phyloP scores from a whole-genome alignment of 1,139 yeast species.

The Taphrina betulina region DNA sequence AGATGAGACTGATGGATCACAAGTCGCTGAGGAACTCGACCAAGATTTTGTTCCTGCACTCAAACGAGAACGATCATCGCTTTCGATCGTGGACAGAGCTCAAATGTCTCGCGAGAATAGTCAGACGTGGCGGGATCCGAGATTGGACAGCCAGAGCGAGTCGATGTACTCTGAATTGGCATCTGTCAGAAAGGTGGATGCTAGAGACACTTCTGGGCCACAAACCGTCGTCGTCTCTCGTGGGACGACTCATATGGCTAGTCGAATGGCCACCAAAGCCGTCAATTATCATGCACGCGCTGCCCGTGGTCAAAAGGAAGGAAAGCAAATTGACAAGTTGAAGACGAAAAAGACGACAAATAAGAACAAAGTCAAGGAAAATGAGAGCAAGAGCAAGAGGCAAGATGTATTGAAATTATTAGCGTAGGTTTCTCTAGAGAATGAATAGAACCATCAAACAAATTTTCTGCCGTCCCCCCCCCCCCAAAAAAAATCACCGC shows the following conservation, averaged over 20 bases:
- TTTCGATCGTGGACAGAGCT: constrained; percentile 23
- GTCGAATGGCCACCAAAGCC: constrained; percentile 21
- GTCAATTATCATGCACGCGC: constrained; percentile 20
- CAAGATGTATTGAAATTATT: constrained; percentile 17
- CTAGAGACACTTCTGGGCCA: background rate
- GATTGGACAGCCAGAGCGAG: background rate
- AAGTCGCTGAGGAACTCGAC: background rate
- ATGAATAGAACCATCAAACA: too few species aligned
- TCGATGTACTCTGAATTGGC: constrained; percentile 14
- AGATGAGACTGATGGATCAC: constrained; percentile 43
- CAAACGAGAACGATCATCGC: constrained; percentile 27
- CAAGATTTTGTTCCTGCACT: constrained; percentile 19
- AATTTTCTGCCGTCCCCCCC: too few species aligned
- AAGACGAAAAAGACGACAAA: background rate
- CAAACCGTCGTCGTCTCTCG: constrained; percentile 14
- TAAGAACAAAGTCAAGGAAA: background rate
- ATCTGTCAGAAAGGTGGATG: constrained; percentile 1
- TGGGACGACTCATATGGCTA: constrained; percentile 14
- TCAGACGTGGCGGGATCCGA: constrained; percentile 24
- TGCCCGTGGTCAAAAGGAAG: constrained; percentile 3
- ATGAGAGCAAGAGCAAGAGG: background rate
- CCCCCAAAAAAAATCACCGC: too few species aligned
- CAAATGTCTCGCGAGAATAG: constrained; percentile 11
- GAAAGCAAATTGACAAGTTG: background rate
- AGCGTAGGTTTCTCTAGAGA: background rate